These are phyloP conservation scores for Hanseniaspora hatyaiensis DNA, from an alignment of 805 yeast species.

Conservation along the genomic window DNA sequence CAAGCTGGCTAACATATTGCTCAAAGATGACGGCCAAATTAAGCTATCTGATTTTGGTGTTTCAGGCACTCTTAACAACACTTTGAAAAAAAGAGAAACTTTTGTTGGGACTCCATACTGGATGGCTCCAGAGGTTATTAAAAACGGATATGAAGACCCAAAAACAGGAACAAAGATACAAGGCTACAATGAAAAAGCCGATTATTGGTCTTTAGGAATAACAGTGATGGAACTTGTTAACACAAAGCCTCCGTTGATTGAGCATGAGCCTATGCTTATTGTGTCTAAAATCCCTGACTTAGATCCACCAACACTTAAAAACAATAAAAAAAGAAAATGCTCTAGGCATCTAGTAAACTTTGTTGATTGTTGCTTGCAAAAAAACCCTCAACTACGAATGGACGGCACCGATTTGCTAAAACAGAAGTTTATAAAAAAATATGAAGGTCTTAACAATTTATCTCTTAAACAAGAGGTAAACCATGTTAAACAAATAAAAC, in stretches of 20 bases:
- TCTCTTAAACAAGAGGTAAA: slow-evolving; percentile 33
- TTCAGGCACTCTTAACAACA: slow-evolving; percentile 67
- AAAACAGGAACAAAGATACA: slow-evolving; percentile 24
- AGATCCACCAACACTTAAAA: slow-evolving; percentile 45
- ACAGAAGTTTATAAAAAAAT: slow-evolving; percentile 39
- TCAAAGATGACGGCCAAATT: slow-evolving; percentile 56
- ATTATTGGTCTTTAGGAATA: slow-evolving; percentile 93
- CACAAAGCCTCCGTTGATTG: slow-evolving; percentile 71
- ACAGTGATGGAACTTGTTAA: slow-evolving; percentile 75
- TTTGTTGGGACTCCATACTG: slow-evolving; percentile 94
- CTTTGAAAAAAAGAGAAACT: slow-evolving; percentile 50
- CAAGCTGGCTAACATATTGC: slow-evolving; percentile 75
- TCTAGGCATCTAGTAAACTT: slow-evolving; percentile 37
- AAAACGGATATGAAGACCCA: slow-evolving; percentile 22
- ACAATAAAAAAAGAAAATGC: slow-evolving; percentile 3
- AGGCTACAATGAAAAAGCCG: slow-evolving; percentile 79
- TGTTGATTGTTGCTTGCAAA: slow-evolving; percentile 51
- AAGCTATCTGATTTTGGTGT: slow-evolving; percentile 93
- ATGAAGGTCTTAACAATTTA: slow-evolving; percentile 25
- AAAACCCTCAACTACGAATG: slow-evolving; percentile 57
- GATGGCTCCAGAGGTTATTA: slow-evolving; percentile 98
- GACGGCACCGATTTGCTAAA: slow-evolving; percentile 45
- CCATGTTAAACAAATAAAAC: slow-evolving; percentile 28
- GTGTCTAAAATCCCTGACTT: slow-evolving; percentile 56
- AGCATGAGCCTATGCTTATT: slow-evolving; percentile 65